Conservation (phyloP, 345 rosid genomes). For the Anastatica hierochuntica region DNA sequence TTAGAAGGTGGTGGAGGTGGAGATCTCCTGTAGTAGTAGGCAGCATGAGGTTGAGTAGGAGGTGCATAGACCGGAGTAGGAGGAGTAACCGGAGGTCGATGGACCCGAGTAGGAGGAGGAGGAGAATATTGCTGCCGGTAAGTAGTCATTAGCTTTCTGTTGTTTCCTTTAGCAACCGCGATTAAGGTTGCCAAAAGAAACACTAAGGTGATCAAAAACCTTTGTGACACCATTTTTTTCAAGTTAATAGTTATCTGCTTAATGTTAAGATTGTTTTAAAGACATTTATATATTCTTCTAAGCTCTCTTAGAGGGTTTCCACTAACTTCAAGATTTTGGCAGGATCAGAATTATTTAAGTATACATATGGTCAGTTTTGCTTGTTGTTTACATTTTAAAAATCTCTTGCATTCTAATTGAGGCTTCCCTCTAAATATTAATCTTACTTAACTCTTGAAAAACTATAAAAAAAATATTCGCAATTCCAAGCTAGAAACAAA, state of each 20-base stretch:
- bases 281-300: neutral
- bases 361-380: too few relatives aligned
- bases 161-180: slow-evolving; percentile 13
- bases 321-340: slow-evolving; percentile 10
- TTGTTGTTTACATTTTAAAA: neutral
- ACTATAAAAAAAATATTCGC: neutral
- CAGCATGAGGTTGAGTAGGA: slow-evolving; percentile 5
- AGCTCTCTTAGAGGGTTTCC: slow-evolving; percentile 10
- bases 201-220: neutral
- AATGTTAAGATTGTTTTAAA: neutral
- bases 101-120: slow-evolving; percentile 18
- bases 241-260: neutral
- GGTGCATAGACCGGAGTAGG: slow-evolving; percentile 4
- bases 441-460: neutral
- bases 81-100: neutral
- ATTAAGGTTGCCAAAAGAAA: slow-evolving; percentile 2
- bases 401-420: neutral
- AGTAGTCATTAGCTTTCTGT: slow-evolving; percentile 15
- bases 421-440: slow-evolving; percentile 9
- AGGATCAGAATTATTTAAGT: too few relatives aligned
- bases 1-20: slow-evolving; percentile 15
- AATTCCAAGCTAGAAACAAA: too few relatives aligned
- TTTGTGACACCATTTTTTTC: slow-evolving; percentile 12
- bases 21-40: slow-evolving; percentile 9
- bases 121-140: slow-evolving; percentile 3